Conservation (phyloP, 192 early-diverging fungal species). For the Linnemannia schmuckeri region DNA sequence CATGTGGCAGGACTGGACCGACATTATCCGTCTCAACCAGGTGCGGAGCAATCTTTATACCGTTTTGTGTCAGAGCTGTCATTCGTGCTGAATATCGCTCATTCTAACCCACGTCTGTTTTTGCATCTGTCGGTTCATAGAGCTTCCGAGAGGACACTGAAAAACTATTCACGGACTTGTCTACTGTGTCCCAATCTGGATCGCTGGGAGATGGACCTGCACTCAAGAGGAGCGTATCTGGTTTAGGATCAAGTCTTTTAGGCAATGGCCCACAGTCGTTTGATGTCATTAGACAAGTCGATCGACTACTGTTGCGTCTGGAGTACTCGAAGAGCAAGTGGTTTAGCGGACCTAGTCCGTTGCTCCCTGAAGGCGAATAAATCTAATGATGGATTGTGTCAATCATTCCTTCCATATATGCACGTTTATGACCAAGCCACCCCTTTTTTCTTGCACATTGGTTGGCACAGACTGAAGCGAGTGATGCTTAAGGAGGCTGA, state of each 20-base stretch:
- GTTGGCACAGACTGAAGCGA: background rate
- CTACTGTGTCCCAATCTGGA: slow-evolving; percentile 32
- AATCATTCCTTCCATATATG: background rate
- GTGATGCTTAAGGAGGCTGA: background rate
- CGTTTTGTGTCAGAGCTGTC: background rate
- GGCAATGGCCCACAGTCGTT: slow-evolving; percentile 31
- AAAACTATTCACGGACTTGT: slow-evolving; percentile 26
- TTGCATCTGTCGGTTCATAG: background rate
- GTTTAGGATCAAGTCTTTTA: slow-evolving; percentile 37
- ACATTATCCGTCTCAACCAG: slow-evolving; percentile 28
- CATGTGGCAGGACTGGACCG: slow-evolving; percentile 48
- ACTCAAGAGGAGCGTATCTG: slow-evolving; percentile 33
- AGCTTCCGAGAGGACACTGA: slow-evolving; percentile 28
- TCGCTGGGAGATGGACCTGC: slow-evolving; percentile 29
- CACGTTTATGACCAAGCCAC: background rate
- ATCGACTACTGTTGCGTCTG: slow-evolving; percentile 37
- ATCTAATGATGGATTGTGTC: background rate
- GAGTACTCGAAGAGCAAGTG: slow-evolving; percentile 50
- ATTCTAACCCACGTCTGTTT: background rate
- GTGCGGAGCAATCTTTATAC: slow-evolving; percentile 4
- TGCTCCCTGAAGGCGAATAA: background rate
- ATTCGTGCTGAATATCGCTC: background rate
- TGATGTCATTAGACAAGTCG: slow-evolving; percentile 35
- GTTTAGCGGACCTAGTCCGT: slow-evolving; percentile 14
- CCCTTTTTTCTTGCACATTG: background rate